Conservation (phyloP, 2,329 filamentous ascomycete genomes). For the Fusarium guadeloupense region DNA sequence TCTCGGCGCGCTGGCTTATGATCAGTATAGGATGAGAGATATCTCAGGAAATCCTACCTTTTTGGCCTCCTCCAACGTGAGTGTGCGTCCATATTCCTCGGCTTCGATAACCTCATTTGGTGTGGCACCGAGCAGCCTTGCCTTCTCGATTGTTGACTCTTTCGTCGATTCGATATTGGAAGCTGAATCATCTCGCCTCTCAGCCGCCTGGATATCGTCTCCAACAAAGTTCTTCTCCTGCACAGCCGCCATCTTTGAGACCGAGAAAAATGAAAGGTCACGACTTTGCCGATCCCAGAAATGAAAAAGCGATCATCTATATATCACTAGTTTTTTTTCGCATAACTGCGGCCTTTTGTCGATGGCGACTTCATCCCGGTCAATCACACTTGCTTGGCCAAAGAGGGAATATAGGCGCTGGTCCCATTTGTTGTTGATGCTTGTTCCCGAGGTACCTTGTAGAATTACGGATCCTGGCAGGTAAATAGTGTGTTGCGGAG, state of each 20-base stretch:
- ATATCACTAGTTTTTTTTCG: neutral
- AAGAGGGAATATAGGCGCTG: neutral
- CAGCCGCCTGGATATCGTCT: neutral
- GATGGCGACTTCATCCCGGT: neutral
- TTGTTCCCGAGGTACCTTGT: neutral
- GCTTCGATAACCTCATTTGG: conserved; percentile 28
- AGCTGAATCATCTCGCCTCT: neutral
- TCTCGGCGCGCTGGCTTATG: conserved; percentile 15
- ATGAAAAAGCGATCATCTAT: neutral
- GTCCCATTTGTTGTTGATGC: neutral
- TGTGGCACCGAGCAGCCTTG: conserved; percentile 18
- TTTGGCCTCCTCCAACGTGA: conserved; percentile 16
- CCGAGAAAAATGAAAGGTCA: neutral
- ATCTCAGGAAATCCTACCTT: neutral
- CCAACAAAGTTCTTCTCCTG: neutral
- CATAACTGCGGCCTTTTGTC: neutral
- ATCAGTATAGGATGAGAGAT: neutral
- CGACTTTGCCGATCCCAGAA: too few species aligned
- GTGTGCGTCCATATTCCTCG: conserved; percentile 18
- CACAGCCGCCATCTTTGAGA: conserved; percentile 3
- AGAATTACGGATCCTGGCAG: neutral
- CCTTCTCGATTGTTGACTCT: neutral
- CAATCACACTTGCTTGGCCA: conserved; percentile 13
- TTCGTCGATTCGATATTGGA: conserved; percentile 3
- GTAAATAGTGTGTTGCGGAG: too few species aligned